A percentile compares a stretch with the other conserved stretches of the same genome.
Conservation (phyloP, 2,329 filamentous ascomycete species). For the Xylariomycetidae sp. region DNA sequence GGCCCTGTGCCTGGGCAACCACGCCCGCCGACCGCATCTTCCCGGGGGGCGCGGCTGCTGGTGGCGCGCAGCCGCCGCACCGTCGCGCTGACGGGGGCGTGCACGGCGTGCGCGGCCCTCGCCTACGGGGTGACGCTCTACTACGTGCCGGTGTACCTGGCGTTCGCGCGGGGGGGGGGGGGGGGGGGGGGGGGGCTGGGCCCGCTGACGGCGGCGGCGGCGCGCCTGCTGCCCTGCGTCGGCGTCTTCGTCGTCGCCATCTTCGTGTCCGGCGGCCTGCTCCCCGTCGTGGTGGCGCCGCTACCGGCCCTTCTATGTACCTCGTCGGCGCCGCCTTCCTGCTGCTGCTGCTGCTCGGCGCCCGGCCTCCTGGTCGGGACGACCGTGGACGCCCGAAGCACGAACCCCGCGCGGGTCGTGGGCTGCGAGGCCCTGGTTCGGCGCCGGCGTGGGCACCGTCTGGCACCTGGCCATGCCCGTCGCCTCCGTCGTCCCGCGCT, state of each 20-base stretch:
- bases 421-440: conserved; percentile 26
- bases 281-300: conserved; percentile 15
- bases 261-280: conserved; percentile 45
- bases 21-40: conserved; percentile 36
- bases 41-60: conserved; percentile 23
- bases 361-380: neutral
- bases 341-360: neutral
- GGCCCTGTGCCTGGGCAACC: conserved; percentile 36
- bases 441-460: conserved; percentile 25
- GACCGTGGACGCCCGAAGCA: conserved; percentile 8
- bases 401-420: conserved; percentile 13
- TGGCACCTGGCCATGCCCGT: conserved; percentile 27
- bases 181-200: no score
- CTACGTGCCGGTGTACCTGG: conserved; percentile 50
- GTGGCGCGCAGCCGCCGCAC: conserved; percentile 33
- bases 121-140: conserved; percentile 38
- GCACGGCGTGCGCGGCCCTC: conserved; percentile 29
- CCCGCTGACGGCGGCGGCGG: conserved; percentile 28
- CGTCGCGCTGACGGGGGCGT: conserved; percentile 36
- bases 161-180: no score
- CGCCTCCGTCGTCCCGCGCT: no score
- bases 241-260: conserved; percentile 47
- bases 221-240: conserved; percentile 32
- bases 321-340: neutral
- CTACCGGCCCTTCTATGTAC: neutral